Conservation (phyloP, 2,329 filamentous ascomycete genomes). For the Kalaharituber pfeilii region DNA sequence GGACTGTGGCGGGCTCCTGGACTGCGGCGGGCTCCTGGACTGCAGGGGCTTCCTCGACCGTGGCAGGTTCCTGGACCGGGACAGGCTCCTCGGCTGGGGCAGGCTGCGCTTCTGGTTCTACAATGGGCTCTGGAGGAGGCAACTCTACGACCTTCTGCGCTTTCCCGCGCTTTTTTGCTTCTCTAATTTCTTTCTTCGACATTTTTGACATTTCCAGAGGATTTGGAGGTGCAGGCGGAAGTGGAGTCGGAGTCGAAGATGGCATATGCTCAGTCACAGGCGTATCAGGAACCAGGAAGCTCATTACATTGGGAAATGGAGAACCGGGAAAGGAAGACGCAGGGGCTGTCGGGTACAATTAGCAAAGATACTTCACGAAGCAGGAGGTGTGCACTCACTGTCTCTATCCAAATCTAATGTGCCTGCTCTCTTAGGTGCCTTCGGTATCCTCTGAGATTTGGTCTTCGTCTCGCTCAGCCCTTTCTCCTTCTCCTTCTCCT, state of each 20-base stretch:
- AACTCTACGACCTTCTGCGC: not conserved
- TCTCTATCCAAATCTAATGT: not conserved
- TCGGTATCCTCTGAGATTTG: not conserved
- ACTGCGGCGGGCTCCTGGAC: too few relatives aligned
- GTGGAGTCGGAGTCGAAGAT: not conserved
- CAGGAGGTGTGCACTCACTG: too few relatives aligned
- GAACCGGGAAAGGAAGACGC: too few relatives aligned
- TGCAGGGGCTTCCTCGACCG: too few relatives aligned
- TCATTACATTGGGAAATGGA: not conserved
- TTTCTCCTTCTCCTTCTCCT: not conserved
- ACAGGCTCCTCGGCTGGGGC: not conserved
- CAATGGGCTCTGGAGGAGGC: not conserved
- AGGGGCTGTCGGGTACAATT: not conserved
- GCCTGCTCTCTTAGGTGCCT: not conserved
- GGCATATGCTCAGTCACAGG: not conserved
- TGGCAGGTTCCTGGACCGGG: too few relatives aligned
- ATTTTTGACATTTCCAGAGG: not conserved
- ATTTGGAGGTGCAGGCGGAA: not conserved
- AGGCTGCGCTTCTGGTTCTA: not conserved
- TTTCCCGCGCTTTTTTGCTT: not conserved
- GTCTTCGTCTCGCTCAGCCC: not conserved
- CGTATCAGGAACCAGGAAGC: not conserved
- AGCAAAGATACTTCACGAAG: not conserved
- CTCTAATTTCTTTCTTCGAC: not conserved
- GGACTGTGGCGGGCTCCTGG: too few relatives aligned